Evolutionary conservation across 495 filamentous ascomycete genomes (phyloP).

Genomic region (Oidiodendron maius): DNA sequence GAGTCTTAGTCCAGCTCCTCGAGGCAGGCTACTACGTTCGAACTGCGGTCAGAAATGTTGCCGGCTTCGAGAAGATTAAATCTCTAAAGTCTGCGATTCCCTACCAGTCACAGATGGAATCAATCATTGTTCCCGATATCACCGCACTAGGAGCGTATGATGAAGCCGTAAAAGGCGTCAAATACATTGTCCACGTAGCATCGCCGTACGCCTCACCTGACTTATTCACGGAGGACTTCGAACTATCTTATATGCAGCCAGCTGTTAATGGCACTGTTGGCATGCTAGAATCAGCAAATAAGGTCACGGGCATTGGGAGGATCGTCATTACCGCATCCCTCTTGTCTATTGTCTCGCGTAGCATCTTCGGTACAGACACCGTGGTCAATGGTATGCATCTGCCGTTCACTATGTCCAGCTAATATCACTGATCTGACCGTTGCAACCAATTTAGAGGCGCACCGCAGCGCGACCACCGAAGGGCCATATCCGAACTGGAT

Average conservation of each 20-base stretch:
- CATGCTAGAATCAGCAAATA: conserved; percentile 32
- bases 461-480: conserved; percentile 13
- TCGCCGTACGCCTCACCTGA: no score
- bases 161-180: conserved; percentile 37
- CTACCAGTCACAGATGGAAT: conserved; percentile 24
- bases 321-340: conserved; percentile 38
- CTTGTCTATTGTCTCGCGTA: conserved; percentile 24
- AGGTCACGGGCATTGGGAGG: conserved; percentile 27
- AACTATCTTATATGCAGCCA: conserved; percentile 26
- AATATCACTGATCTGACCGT: conserved; percentile 14
- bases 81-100: conserved; percentile 20
- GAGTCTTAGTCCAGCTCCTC: conserved; percentile 27
- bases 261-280: conserved; percentile 30
- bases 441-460: conserved; percentile 14
- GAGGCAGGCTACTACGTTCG: conserved; percentile 32
- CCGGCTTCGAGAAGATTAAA: conserved; percentile 20
- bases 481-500: conserved; percentile 14
- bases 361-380: no score
- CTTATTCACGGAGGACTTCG: conserved; percentile 9
- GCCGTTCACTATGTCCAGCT: no score
- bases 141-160: conserved; percentile 36
- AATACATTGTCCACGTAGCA: conserved; percentile 47
- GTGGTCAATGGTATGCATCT: no score
- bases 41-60: conserved; percentile 33
- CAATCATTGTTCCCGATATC: conserved; percentile 42